Base-by-base conservation (phyloP, 2,329 filamentous ascomycete species). In the Trichoderma guizhouense region DNA sequence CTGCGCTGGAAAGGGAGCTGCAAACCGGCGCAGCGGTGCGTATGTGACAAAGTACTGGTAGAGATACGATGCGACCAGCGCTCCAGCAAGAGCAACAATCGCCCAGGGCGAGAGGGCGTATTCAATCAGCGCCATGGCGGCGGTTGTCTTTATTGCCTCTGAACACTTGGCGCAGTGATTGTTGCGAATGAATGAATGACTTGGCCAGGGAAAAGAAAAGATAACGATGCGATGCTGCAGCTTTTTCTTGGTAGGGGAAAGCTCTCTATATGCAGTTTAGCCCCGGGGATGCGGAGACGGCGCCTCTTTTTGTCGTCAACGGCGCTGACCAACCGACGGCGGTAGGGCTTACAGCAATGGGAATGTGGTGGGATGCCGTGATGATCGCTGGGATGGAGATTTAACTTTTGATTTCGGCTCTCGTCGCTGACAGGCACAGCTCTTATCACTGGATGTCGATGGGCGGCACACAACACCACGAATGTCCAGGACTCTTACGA, bases 21-120 rank as follows among this genome's bases (percentile, higher is more conserved):
- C 91, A 18, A 93, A 86, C 75, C 79, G 76, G 80, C 88, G 79
- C 73, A 89, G 84, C 72, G 81, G 77, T 5, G 78, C 65, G 72
- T 83, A 85, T 26, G 89, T 91, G 71, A 88, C 81, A 30, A 91
- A 80, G 79, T 90, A 92, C 0, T 89, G 85, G 68, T 89, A 86
- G 11, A 90, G 66, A 64, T 90, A 92, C 78, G 84, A 89, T 24
- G 85, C 79, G 7, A 86, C 73, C 2, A 90, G 76, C 36, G 86
- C 77, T 7, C 85, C 81, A 11, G 88, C 77, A n/a, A 82, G 78
- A 2, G 80, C 69, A 11, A 63, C 81, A 18, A 87, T 76, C 2
- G 83, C 79, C 83, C 83, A 88, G n/a, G 85, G 84, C 3, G 86
- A 85, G 26, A 84, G 71, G 30, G 79, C 60, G 51, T 75, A 57